Conservation (phyloP, 176 grass and related monocot genomes). For the Dactylis glomerata region DNA sequence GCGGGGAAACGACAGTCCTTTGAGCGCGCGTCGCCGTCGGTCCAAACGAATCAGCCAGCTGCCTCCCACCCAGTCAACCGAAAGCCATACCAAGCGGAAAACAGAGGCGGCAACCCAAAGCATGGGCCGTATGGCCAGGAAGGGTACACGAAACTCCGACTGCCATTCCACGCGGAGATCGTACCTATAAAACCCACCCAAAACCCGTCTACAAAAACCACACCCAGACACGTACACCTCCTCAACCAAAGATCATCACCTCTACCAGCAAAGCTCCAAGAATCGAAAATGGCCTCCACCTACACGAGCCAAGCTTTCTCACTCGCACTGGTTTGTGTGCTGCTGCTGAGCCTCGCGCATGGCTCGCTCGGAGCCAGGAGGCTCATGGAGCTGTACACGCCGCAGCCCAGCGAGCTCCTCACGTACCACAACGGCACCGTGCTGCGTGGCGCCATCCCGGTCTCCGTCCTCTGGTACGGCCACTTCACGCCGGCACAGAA, state of each 20-base stretch:
- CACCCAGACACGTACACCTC: neutral
- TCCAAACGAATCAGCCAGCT: conserved; percentile 29
- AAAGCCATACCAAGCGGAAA: conserved; percentile 1
- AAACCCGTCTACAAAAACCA: conserved; percentile 4
- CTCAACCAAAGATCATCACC: neutral
- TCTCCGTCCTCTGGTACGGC: conserved; percentile 75
- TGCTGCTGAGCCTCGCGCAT: conserved; percentile 32
- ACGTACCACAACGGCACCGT: conserved; percentile 73
- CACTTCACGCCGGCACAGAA: conserved; percentile 57
- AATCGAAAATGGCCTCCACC: conserved; percentile 36
- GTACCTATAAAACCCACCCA: conserved; percentile 33
- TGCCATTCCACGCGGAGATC: neutral
- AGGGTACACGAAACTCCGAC: conserved; percentile 31
- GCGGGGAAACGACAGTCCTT: conserved; percentile 17
- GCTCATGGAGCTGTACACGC: conserved; percentile 49
- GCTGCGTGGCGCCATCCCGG: conserved; percentile 56
- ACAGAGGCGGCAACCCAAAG: neutral
- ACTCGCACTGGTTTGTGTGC: neutral
- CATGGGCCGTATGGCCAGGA: neutral
- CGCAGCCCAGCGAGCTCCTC: conserved; percentile 32
- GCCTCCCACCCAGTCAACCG: conserved; percentile 42
- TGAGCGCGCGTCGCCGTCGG: conserved; percentile 24
- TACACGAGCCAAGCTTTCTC: neutral
- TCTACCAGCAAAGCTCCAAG: neutral
- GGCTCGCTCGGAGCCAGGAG: conserved; percentile 29